Evolutionary conservation across 345 rosid genomes (phyloP).

Genomic region (Camelina neglecta): DNA sequence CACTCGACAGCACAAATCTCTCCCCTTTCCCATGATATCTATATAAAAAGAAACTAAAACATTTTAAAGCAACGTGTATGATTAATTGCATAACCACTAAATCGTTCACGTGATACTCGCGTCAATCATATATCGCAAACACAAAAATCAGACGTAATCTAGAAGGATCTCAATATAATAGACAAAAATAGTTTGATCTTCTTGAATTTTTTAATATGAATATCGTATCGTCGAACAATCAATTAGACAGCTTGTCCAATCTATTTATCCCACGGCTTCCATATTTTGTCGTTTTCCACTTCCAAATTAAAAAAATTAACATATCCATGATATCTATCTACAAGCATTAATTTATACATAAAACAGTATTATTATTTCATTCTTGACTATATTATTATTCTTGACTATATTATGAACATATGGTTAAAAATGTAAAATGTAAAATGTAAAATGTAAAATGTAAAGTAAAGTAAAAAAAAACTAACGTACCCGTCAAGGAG

Average conservation of each 20-base stretch:
- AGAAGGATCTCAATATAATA: neutral
- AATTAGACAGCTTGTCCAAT: neutral
- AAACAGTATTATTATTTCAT: too few relatives aligned
- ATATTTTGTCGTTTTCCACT: conserved; percentile 26
- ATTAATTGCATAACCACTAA: neutral
- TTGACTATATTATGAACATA: neutral
- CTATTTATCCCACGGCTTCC: conserved; percentile 12
- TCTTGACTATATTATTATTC: neutral
- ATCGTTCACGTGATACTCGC: conserved; percentile 9
- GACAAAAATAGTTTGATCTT: conserved; percentile 1
- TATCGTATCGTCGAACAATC: neutral
- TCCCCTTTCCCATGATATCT: conserved; percentile 83
- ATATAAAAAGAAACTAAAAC: neutral
- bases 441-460: neutral
- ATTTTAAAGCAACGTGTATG: neutral
- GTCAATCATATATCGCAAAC: neutral
- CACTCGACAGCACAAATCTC: conserved; percentile 68
- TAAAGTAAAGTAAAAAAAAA: neutral
- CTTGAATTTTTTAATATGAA: neutral
- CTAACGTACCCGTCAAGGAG: conserved; percentile 77
- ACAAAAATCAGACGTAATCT: conserved; percentile 3
- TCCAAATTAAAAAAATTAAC: neutral
- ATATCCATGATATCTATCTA: neutral
- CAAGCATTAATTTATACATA: too few relatives aligned
- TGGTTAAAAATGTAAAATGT: too few relatives aligned